Evolutionary conservation across 768 basidiomycete genomes (phyloP).

Genomic region (Rhodotorula graminis): DNA sequence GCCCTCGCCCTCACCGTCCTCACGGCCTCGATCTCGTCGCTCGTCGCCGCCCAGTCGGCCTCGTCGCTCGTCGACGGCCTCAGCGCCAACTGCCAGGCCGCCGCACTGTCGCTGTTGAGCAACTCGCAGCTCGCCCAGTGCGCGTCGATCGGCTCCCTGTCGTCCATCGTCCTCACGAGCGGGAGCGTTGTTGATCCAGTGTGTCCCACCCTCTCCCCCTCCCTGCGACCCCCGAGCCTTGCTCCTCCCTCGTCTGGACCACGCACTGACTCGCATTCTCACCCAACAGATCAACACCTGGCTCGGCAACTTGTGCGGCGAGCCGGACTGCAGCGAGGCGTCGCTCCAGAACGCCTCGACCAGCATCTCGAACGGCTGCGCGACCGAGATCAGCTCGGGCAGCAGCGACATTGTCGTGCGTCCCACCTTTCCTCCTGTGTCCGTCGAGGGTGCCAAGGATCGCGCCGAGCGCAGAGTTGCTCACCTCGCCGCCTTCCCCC

Average conservation of each 20-base stretch:
- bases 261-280: no score
- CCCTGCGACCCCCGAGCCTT: background rate
- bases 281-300: background rate
- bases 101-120: background rate
- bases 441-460: background rate
- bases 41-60: background rate
- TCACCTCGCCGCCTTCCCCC: background rate
- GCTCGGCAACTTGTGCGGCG: background rate
- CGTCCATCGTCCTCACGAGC: background rate
- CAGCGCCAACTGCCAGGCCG: background rate
- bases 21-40: background rate
- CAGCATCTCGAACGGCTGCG: slow-evolving; percentile 12
- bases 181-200: background rate
- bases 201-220: background rate
- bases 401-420: slow-evolving; percentile 13
- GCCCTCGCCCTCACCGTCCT: background rate
- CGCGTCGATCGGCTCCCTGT: background rate
- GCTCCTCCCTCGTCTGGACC: no score
- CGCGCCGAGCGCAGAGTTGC: no score
- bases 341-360: slow-evolving; percentile 16
- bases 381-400: background rate
- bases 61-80: background rate
- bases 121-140: slow-evolving; percentile 14
- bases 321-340: background rate
- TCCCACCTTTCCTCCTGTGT: background rate